Percentiles rank a stretch among this genome's conserved stretches.
phyloP scores from a whole-genome alignment of 2,329 filamentous ascomycete genomes.

The Mariannaea sp. region DNA sequence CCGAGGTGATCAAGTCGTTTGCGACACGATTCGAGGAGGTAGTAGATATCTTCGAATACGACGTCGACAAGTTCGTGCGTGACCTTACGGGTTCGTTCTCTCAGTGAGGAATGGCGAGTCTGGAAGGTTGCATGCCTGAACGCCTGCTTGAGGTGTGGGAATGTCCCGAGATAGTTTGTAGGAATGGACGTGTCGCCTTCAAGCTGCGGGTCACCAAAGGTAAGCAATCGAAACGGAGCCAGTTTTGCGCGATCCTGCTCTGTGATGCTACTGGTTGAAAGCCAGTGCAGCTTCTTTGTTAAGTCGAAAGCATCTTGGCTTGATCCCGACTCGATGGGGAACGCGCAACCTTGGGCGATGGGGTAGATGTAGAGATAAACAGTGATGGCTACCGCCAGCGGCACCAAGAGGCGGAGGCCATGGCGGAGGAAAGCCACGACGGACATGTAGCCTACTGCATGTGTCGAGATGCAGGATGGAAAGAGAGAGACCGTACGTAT shows the following conservation, averaged over 20 bases:
- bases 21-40: constrained; percentile 67
- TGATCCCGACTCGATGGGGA: constrained; percentile 61
- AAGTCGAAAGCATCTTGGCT: constrained; percentile 41
- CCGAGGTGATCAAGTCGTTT: constrained; percentile 89
- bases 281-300: constrained; percentile 50
- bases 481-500: constrained; percentile 4
- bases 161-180: constrained; percentile 55
- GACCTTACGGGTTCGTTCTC: constrained; percentile 57
- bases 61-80: constrained; percentile 66
- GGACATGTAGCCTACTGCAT: constrained; percentile 55
- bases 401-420: constrained; percentile 58
- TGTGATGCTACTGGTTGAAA: constrained; percentile 32
- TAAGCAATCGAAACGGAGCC: constrained; percentile 84
- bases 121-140: constrained; percentile 54
- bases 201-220: constrained; percentile 89
- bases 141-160: constrained; percentile 58
- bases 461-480: constrained; percentile 31
- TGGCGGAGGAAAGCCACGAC: constrained; percentile 59
- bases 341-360: constrained; percentile 77
- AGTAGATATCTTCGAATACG: constrained; percentile 69
- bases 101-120: constrained; percentile 51
- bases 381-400: constrained; percentile 71
- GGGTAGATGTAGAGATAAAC: constrained; percentile 89
- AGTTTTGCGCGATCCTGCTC: constrained; percentile 34
- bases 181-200: constrained; percentile 89